A percentile compares a stretch with the other conserved stretches of the same genome.
These are phyloP conservation scores for Claviceps digitariae DNA, from an alignment of 2,329 filamentous ascomycete species.

Conservation along the genomic window DNA sequence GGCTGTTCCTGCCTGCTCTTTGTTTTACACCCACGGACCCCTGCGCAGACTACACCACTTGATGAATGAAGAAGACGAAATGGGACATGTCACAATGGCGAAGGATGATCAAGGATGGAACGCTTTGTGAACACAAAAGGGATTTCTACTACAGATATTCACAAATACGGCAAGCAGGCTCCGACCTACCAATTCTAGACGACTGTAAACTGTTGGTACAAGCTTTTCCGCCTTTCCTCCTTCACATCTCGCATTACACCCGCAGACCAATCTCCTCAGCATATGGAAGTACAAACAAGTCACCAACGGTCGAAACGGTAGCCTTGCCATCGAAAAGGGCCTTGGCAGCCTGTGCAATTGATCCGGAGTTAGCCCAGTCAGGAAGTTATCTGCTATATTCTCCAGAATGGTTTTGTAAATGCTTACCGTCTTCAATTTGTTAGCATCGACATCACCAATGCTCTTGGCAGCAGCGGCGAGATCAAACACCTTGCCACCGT, in stretches of 20 bases:
- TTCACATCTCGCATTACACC: constrained; percentile 51
- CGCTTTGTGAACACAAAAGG: constrained; percentile 16
- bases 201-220: constrained; percentile 29
- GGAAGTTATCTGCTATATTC: background rate
- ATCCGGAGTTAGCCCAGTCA: constrained; percentile 8
- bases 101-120: background rate
- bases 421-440: constrained; percentile 76
- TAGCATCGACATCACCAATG: constrained; percentile 67
- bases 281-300: constrained; percentile 80
- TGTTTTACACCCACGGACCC: background rate
- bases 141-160: constrained; percentile 33
- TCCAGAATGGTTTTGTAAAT: background rate
- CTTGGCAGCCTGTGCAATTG: constrained; percentile 66
- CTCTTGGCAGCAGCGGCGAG: constrained; percentile 66
- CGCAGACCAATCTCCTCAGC: constrained; percentile 88
- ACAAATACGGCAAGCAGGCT: constrained; percentile 21
- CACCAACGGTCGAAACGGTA: constrained; percentile 77
- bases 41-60: background rate
- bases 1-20: background rate
- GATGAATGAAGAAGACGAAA: background rate
- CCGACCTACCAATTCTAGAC: constrained; percentile 23
- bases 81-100: background rate
- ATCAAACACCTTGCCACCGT: constrained; percentile 71
- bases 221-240: constrained; percentile 16
- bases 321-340: constrained; percentile 78